Conservation (phyloP, 306 rosid genomes). For the Vachellia collinsii region DNA sequence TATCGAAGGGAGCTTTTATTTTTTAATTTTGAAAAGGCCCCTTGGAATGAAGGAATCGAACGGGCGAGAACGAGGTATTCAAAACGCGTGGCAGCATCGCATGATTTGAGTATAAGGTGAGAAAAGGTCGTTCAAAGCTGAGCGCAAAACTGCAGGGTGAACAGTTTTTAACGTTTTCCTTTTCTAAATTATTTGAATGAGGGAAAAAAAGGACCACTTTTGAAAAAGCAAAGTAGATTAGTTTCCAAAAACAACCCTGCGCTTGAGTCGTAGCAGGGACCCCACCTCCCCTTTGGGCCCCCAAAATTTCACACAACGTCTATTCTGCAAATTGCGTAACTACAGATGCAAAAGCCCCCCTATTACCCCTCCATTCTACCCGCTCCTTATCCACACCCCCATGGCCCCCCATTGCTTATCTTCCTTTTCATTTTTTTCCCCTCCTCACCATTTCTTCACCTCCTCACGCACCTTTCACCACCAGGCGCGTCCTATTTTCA, state of each 20-base stretch:
- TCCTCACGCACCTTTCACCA: conserved; percentile 13
- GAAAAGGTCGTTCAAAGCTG: not conserved
- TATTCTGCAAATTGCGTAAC: not conserved
- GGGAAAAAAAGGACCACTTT: not conserved
- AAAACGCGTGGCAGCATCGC: conserved; percentile 36
- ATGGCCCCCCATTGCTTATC: not conserved
- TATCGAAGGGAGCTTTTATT: not conserved
- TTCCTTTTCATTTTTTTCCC: not conserved
- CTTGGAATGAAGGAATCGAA: conserved; percentile 1
- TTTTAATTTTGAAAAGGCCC: not conserved
- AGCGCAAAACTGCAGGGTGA: conserved; percentile 5
- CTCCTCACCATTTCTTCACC: not conserved
- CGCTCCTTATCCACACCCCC: not conserved
- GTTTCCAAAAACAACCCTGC: conserved; percentile 22
- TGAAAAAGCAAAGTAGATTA: not conserved
- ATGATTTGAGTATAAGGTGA: not conserved
- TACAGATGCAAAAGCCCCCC: not conserved
- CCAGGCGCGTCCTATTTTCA: conserved; percentile 27
- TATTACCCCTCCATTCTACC: not conserved
- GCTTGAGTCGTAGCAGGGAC: not conserved
- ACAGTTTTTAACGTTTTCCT: not conserved
- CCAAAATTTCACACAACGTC: not conserved
- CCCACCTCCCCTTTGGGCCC: not conserved
- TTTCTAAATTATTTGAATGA: not conserved
- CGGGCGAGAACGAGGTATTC: not conserved